These are phyloP conservation scores for Verbascum thapsus DNA, from an alignment of 257 asterid species.

Conservation along the genomic window DNA sequence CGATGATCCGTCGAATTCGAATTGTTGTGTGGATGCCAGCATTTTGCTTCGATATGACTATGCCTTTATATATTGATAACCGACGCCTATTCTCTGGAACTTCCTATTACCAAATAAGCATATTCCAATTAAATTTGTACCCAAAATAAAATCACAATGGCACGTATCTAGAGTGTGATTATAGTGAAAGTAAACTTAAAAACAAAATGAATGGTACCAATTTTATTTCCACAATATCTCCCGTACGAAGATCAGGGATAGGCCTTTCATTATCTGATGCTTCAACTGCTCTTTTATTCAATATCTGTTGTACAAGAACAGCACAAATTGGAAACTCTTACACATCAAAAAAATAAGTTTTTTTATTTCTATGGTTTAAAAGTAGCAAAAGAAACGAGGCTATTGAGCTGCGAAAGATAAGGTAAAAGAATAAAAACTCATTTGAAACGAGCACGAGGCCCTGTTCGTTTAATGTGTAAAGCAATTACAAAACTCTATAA, in stretches of 20 bases:
- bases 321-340: conserved; percentile 26
- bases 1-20: conserved; percentile 81
- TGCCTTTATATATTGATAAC: conserved; percentile 82
- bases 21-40: conserved; percentile 97
- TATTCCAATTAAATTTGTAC: conserved; percentile 23
- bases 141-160: conserved; percentile 10
- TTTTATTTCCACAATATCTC: conserved; percentile 88
- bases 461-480: conserved; percentile 2
- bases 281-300: conserved; percentile 77
- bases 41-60: conserved; percentile 82
- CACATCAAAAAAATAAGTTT: conserved; percentile 9
- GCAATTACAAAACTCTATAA: no score
- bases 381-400: neutral
- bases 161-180: neutral
- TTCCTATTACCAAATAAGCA: conserved; percentile 51
- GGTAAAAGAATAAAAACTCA: conserved; percentile 7
- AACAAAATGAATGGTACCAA: conserved; percentile 47
- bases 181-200: neutral
- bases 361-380: conserved; percentile 7
- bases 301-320: conserved; percentile 51
- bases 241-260: conserved; percentile 81
- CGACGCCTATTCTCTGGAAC: conserved; percentile 82
- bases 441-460: conserved; percentile 1
- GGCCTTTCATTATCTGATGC: conserved; percentile 70
- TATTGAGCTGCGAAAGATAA: neutral